These are phyloP conservation scores for Panaeolus papilionaceus DNA, from an alignment of 768 basidiomycete genomes.

Conservation along the genomic window DNA sequence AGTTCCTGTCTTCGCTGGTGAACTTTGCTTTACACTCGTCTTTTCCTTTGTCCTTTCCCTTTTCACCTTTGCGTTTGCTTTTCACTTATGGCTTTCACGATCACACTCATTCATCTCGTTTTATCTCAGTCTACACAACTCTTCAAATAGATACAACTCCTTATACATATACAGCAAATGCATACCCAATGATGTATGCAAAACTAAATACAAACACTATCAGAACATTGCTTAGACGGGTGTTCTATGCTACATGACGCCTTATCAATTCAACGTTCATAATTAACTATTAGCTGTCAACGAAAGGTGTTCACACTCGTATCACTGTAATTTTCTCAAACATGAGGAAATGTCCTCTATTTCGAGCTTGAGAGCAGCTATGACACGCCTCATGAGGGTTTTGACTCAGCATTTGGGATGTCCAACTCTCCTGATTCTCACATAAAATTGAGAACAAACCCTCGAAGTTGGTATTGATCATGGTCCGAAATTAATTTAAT, in stretches of 20 bases:
- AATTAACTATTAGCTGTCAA: neutral
- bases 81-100: neutral
- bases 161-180: neutral
- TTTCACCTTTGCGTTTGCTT: neutral
- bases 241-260: neutral
- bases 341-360: constrained; percentile 3
- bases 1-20: neutral
- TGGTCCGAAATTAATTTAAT: neutral
- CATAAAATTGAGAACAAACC: neutral
- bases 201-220: neutral
- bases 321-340: neutral
- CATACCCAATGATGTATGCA: neutral
- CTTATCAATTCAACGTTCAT: neutral
- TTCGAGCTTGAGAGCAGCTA: neutral
- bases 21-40: neutral
- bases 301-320: neutral
- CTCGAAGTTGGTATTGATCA: neutral
- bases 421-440: neutral
- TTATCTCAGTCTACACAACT: neutral
- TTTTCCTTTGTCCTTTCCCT: neutral
- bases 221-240: neutral
- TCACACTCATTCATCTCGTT: neutral
- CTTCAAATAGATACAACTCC: neutral
- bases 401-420: neutral
- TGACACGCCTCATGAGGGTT: neutral